Conservation (phyloP, 257 asterid genomes). For the Primulina huaijiensis region DNA sequence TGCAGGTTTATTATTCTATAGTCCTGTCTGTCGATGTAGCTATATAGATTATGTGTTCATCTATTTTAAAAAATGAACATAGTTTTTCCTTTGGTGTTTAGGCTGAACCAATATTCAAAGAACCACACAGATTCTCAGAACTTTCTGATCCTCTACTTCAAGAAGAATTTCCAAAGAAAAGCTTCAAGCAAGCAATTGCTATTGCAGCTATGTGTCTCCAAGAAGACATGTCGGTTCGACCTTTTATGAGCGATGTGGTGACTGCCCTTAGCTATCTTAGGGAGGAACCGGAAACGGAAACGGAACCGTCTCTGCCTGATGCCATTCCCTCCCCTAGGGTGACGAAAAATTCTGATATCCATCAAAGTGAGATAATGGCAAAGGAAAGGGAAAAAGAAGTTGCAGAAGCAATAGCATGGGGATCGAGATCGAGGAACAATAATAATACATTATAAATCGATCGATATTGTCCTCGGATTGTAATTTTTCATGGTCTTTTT, state of each 20-base stretch:
- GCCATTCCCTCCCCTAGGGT: slow-evolving; percentile 23
- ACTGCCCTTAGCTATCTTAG: slow-evolving; percentile 77
- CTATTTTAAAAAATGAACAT: too few relatives aligned
- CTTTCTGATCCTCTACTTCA: slow-evolving; percentile 64
- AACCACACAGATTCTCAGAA: slow-evolving; percentile 49
- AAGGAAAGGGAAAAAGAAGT: slow-evolving; percentile 61
- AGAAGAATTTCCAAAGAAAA: slow-evolving; percentile 57
- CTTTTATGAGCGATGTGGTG: slow-evolving; percentile 78
- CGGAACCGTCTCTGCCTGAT: slow-evolving; percentile 16
- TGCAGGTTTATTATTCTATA: too few relatives aligned
- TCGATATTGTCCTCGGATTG: too few relatives aligned
- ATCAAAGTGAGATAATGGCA: slow-evolving; percentile 22
- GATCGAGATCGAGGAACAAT: slow-evolving; percentile 54
- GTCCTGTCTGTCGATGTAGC: too few relatives aligned
- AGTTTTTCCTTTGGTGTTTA: slow-evolving; percentile 2
- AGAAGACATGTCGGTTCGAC: slow-evolving; percentile 61
- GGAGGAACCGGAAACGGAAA: slow-evolving; percentile 37
- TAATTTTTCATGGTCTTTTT: too few relatives aligned
- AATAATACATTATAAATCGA: background rate
- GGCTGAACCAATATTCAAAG: slow-evolving; percentile 75
- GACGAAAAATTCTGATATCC: slow-evolving; percentile 1
- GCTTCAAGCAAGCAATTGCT: slow-evolving; percentile 71
- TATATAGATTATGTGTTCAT: too few relatives aligned
- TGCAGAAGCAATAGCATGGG: slow-evolving; percentile 95
- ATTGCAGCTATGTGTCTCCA: slow-evolving; percentile 83